phyloP scores from a whole-genome alignment of 805 yeast species.

The Scheffersomyces ergatensis region DNA sequence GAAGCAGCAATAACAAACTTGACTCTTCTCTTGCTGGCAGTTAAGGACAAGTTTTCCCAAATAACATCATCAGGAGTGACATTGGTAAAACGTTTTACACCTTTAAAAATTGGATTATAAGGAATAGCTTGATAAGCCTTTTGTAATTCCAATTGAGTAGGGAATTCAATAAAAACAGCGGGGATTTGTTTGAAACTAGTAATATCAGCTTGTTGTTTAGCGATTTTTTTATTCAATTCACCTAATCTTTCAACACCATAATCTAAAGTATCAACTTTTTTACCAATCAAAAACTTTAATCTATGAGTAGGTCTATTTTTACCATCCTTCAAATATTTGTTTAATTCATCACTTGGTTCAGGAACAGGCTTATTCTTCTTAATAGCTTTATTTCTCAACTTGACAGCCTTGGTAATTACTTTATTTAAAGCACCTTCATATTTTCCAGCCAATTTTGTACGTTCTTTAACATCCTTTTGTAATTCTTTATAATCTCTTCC shows the following conservation, averaged over 20 bases:
- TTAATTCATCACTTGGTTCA: constrained; percentile 54
- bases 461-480: constrained; percentile 55
- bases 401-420: constrained; percentile 58
- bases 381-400: constrained; percentile 49
- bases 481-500: constrained; percentile 64
- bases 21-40: constrained; percentile 53
- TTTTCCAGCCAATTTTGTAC: constrained; percentile 58
- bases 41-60: constrained; percentile 73
- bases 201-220: constrained; percentile 52
- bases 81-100: constrained; percentile 54
- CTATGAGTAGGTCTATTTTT: constrained; percentile 81
- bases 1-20: constrained; percentile 61
- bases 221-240: constrained; percentile 66
- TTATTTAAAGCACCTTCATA: constrained; percentile 66
- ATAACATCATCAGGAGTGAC: constrained; percentile 77
- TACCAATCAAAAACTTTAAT: constrained; percentile 66
- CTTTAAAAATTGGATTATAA: constrained; percentile 46
- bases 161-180: constrained; percentile 78
- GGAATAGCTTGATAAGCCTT: constrained; percentile 83
- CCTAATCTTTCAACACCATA: constrained; percentile 67
- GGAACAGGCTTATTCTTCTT: constrained; percentile 59
- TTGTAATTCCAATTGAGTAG: constrained; percentile 84
- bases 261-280: constrained; percentile 81
- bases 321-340: constrained; percentile 62
- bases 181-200: constrained; percentile 52